These are phyloP conservation scores for Scedosporium aurantiacum DNA, from an alignment of 2,329 filamentous ascomycete species.

Conservation along the genomic window DNA sequence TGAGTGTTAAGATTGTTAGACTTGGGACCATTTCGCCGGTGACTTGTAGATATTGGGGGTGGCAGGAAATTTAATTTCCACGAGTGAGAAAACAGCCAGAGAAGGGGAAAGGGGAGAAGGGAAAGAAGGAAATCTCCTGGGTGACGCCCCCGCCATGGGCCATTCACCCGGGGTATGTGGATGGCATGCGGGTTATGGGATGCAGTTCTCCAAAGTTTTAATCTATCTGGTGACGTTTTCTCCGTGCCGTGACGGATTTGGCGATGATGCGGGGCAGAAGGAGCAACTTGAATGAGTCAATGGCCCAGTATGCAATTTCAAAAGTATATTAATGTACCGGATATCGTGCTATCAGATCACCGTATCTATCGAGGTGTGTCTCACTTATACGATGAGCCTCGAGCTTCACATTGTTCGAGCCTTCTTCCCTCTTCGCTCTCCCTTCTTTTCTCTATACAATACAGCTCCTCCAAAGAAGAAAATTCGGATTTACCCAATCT, in stretches of 20 bases:
- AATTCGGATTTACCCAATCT: not conserved
- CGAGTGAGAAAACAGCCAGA: not conserved
- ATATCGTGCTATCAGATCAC: too few species aligned
- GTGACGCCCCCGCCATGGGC: not conserved
- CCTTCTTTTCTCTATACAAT: too few species aligned
- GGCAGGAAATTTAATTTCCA: slow-evolving; percentile 1
- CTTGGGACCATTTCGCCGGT: not conserved
- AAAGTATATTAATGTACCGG: too few species aligned
- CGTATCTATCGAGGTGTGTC: too few species aligned
- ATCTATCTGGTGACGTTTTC: not conserved
- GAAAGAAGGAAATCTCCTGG: not conserved
- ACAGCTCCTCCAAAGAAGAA: not conserved
- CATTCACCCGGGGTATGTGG: not conserved
- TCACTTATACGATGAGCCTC: too few species aligned
- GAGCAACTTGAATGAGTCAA: not conserved
- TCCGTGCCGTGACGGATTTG: not conserved
- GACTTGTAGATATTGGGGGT: not conserved
- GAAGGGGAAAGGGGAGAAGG: not conserved
- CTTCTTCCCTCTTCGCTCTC: too few species aligned
- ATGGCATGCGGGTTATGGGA: not conserved
- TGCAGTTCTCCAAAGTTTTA: not conserved
- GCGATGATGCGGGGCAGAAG: not conserved
- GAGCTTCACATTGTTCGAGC: too few species aligned
- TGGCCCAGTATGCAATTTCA: too few species aligned
- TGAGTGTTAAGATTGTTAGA: too few species aligned